phyloP scores from a whole-genome alignment of 108 stramenopile genomes.

The Craspedostauros australis region DNA sequence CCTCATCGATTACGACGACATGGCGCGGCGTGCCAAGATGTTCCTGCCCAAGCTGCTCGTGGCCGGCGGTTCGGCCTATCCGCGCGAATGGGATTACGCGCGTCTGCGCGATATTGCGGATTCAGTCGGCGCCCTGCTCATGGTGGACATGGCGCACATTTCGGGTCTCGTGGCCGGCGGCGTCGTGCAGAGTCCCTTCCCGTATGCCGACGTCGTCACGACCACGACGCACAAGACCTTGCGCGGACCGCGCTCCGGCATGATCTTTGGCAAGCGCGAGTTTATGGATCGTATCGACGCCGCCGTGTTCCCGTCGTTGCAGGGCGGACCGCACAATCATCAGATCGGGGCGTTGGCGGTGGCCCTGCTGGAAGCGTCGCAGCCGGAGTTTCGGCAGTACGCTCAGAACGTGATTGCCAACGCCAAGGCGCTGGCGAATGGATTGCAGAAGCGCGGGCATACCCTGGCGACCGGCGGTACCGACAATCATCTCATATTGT shows the following conservation, averaged over 20 bases:
- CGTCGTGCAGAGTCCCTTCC: slow-evolving; percentile 89
- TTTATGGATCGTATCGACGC: slow-evolving; percentile 89
- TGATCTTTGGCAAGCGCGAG: slow-evolving; percentile 94
- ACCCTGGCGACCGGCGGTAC: slow-evolving; percentile 96
- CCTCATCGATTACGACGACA: slow-evolving; percentile 94
- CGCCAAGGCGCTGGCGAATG: slow-evolving; percentile 83
- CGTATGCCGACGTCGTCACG: slow-evolving; percentile 97
- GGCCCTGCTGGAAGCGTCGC: slow-evolving; percentile 91
- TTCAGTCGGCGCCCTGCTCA: slow-evolving; percentile 89
- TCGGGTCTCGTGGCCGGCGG: slow-evolving; percentile 95
- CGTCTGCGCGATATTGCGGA: slow-evolving; percentile 96
- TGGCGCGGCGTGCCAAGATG: slow-evolving; percentile 89
- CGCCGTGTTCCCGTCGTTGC: slow-evolving; percentile 99
- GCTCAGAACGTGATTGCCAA: slow-evolving; percentile 81
- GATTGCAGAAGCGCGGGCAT: slow-evolving; percentile 80
- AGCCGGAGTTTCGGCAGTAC: slow-evolving; percentile 88
- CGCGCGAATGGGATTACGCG: slow-evolving; percentile 98
- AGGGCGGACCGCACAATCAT: slow-evolving; percentile 99
- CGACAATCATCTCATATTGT: slow-evolving; percentile 98
- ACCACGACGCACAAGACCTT: slow-evolving; percentile 99
- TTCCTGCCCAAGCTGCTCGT: slow-evolving; percentile 98
- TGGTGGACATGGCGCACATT: slow-evolving; percentile 99
- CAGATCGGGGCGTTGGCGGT: slow-evolving; percentile 97
- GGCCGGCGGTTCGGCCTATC: slow-evolving; percentile 98
- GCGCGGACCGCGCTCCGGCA: slow-evolving; percentile 97